phyloP scores from a whole-genome alignment of 495 filamentous ascomycete genomes.

The Neurospora sp. region DNA sequence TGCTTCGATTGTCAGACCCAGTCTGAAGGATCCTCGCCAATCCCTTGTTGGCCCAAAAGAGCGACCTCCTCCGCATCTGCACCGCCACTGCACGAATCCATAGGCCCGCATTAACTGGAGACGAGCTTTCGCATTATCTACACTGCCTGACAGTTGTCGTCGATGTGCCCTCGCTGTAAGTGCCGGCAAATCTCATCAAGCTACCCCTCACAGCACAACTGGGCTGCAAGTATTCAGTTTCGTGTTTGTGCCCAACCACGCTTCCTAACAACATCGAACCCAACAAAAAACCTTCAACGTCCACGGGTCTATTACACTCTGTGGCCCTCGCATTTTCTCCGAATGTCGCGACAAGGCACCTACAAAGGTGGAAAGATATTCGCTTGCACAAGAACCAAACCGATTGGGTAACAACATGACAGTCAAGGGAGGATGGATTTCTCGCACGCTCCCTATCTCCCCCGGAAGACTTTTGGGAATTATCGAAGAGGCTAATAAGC shows the following conservation, averaged over 20 bases:
- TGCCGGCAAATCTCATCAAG: not conserved
- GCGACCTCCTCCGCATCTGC: not conserved
- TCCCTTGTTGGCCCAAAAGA: not conserved
- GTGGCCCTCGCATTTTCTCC: no score
- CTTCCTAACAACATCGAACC: no score
- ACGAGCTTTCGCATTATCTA: not conserved
- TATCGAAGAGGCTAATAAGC: no score
- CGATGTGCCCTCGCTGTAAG: not conserved
- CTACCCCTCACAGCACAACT: not conserved
- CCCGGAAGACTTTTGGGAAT: no score
- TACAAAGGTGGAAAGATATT: no score
- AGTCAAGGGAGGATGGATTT: no score
- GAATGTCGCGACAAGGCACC: no score
- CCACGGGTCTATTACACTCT: no score
- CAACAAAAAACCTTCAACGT: no score
- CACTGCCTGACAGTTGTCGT: not conserved
- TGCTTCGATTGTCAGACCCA: not conserved
- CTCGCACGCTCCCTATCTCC: no score
- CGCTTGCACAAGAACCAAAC: no score
- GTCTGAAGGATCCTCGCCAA: not conserved
- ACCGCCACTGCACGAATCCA: not conserved
- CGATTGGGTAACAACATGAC: not conserved
- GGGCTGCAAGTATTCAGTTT: not conserved
- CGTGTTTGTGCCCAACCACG: not conserved
- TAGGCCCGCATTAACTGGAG: no score